These are phyloP conservation scores for Pholiota molesta DNA, from an alignment of 768 basidiomycete genomes.

Conservation along the genomic window DNA sequence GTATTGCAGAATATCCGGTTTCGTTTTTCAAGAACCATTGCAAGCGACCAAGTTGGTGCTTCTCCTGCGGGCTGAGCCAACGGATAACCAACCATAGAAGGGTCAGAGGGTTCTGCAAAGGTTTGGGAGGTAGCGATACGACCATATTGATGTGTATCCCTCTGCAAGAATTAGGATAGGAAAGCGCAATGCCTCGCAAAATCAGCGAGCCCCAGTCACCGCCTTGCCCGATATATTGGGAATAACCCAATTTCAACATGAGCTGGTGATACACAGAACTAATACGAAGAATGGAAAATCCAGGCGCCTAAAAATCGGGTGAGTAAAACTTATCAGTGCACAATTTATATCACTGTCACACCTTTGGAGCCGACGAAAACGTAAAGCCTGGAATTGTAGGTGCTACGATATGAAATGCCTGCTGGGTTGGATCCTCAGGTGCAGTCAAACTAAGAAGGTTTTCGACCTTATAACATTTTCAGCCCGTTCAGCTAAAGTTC, in stretches of 20 bases:
- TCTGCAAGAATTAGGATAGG: conserved; percentile 27
- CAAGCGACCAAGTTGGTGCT: conserved; percentile 29
- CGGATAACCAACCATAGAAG: conserved; percentile 30
- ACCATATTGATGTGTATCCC: conserved; percentile 34
- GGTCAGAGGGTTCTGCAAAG: conserved; percentile 23
- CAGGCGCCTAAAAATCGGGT: conserved; percentile 22
- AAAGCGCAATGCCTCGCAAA: conserved; percentile 28
- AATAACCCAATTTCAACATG: conserved; percentile 34
- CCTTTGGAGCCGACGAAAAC: conserved; percentile 35
- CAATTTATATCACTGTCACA: conserved; percentile 4
- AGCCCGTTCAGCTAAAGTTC: neutral
- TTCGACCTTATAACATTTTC: conserved; percentile 24
- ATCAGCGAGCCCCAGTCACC: conserved; percentile 38
- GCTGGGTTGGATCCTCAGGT: conserved; percentile 30
- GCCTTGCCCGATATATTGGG: conserved; percentile 32
- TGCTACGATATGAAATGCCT: conserved; percentile 36
- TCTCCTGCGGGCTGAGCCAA: conserved; percentile 35
- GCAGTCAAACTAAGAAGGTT: conserved; percentile 29
- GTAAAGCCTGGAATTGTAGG: conserved; percentile 36
- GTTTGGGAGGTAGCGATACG: conserved; percentile 26
- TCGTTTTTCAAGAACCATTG: conserved; percentile 32
- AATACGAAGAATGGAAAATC: conserved; percentile 27
- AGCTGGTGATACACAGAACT: conserved; percentile 35
- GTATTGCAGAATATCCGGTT: conserved; percentile 38
- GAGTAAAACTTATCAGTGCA: neutral